A percentile compares a stretch with the other conserved stretches of the same genome.
These are phyloP conservation scores for Phytophthora lateralis DNA, from an alignment of 352 stramenopile species.

Conservation along the genomic window DNA sequence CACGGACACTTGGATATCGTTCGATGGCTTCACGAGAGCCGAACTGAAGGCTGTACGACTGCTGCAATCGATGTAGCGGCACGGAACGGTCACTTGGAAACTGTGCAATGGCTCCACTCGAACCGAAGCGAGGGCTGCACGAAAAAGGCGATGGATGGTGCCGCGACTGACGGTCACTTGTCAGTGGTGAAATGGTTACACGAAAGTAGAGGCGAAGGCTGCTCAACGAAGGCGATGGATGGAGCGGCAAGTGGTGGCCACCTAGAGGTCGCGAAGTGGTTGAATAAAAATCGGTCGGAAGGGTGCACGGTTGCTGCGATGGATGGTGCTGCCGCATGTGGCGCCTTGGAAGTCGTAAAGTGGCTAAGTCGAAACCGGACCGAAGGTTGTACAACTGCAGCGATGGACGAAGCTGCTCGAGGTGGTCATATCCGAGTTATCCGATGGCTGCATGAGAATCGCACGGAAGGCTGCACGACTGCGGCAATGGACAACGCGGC, in stretches of 20 bases:
- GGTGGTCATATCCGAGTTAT: slow-evolving; percentile 3
- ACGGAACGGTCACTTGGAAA: slow-evolving; percentile 4
- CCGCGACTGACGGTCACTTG: slow-evolving; percentile 29
- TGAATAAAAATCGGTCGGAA: not conserved
- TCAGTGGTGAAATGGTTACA: slow-evolving; percentile 48
- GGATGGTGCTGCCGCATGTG: slow-evolving; percentile 2
- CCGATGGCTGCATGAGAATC: slow-evolving; percentile 7
- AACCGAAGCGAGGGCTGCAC: slow-evolving; percentile 36
- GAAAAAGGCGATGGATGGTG: slow-evolving; percentile 38
- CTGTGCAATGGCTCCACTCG: slow-evolving; percentile 14
- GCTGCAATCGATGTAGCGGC: slow-evolving; percentile 3
- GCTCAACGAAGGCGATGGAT: slow-evolving; percentile 1
- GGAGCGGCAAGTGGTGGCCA: slow-evolving; percentile 4
- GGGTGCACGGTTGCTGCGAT: slow-evolving; percentile 1
- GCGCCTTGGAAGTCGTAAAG: slow-evolving; percentile 3
- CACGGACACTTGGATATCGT: slow-evolving; percentile 2
- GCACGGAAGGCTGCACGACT: slow-evolving; percentile 11
- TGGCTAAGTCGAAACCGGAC: slow-evolving; percentile 3
- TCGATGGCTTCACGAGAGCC: slow-evolving; percentile 15
- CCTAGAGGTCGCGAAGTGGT: slow-evolving; percentile 4
- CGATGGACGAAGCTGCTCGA: slow-evolving; percentile 2
- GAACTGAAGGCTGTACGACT: slow-evolving; percentile 13
- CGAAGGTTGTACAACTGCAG: not conserved
- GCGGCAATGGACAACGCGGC: slow-evolving; percentile 2
- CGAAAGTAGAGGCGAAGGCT: slow-evolving; percentile 27